Percentiles rank a stretch among this genome's conserved stretches.
Conservation (phyloP, 345 rosid genomes). For the Eucalyptus polybractea region DNA sequence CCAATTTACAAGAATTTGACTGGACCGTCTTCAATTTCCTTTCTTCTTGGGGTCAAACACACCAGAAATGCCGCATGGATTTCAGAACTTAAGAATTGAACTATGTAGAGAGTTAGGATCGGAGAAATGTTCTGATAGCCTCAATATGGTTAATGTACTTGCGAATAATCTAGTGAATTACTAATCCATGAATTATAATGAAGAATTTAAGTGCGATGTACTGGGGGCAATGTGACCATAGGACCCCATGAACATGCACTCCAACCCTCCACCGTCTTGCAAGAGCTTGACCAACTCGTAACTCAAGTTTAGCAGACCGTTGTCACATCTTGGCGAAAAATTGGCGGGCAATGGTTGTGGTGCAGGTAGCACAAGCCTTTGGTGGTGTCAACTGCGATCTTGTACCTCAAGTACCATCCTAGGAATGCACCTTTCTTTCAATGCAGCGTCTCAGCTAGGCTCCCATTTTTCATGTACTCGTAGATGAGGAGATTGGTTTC, state of each 20-base stretch:
- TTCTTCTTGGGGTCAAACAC: background rate
- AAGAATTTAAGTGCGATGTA: background rate
- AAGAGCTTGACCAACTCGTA: conserved; percentile 54
- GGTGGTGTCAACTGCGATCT: conserved; percentile 47
- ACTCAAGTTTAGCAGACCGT: conserved; percentile 39
- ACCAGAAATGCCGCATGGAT: background rate
- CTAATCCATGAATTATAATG: background rate
- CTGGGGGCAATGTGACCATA: conserved; percentile 69
- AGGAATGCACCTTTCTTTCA: conserved; percentile 38
- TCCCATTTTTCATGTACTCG: conserved; percentile 55
- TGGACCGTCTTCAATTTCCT: background rate
- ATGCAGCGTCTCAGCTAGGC: conserved; percentile 49
- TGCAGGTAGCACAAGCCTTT: conserved; percentile 59
- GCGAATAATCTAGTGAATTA: background rate
- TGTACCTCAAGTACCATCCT: conserved; percentile 44
- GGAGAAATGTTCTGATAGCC: background rate
- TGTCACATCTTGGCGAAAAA: conserved; percentile 51
- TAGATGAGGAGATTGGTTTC: conserved; percentile 46
- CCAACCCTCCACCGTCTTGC: conserved; percentile 26
- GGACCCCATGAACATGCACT: conserved; percentile 65
- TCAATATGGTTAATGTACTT: background rate
- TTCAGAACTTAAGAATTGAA: background rate
- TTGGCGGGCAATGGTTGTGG: conserved; percentile 49
- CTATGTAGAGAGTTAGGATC: background rate
- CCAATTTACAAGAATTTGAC: background rate